These are phyloP conservation scores for Volutella citrinella DNA, from an alignment of 2,329 filamentous ascomycete species.

Conservation along the genomic window DNA sequence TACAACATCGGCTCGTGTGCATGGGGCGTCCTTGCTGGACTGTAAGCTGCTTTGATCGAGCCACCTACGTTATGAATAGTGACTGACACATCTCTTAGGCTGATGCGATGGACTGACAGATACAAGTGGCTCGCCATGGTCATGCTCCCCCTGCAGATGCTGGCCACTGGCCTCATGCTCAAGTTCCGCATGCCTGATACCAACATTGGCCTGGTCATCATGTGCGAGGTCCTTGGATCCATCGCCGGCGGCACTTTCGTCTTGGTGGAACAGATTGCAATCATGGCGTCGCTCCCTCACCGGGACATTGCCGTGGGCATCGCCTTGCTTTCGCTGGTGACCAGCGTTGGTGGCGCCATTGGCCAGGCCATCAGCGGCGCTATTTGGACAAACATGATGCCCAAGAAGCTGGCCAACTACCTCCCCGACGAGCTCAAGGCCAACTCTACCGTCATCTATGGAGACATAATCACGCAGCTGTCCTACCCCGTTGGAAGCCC, in stretches of 20 bases:
- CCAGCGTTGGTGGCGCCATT: slow-evolving; percentile 53
- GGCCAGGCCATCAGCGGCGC: slow-evolving; percentile 40
- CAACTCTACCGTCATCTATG: slow-evolving; percentile 15
- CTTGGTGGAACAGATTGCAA: slow-evolving; percentile 30
- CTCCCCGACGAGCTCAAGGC: slow-evolving; percentile 15
- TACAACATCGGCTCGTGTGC: slow-evolving; percentile 9
- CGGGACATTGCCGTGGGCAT: slow-evolving; percentile 51
- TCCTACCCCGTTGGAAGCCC: slow-evolving; percentile 17
- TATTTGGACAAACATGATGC: slow-evolving; percentile 29
- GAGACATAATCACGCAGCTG: slow-evolving; percentile 17
- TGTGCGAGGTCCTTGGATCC: slow-evolving; percentile 27
- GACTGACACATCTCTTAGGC: slow-evolving; percentile 20
- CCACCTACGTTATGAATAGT: slow-evolving; percentile 15
- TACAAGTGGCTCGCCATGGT: slow-evolving; percentile 29
- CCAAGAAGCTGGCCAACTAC: slow-evolving; percentile 15
- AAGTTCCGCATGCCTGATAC: slow-evolving; percentile 47
- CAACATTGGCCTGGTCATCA: slow-evolving; percentile 34
- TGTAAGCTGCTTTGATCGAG: slow-evolving; percentile 7
- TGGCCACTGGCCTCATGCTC: slow-evolving; percentile 52
- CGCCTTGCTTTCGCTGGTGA: slow-evolving; percentile 53
- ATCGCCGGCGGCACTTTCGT: slow-evolving; percentile 31
- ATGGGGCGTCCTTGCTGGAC: slow-evolving; percentile 7
- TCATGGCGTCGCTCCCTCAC: slow-evolving; percentile 27
- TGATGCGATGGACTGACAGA: slow-evolving; percentile 29
- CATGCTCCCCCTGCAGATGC: slow-evolving; percentile 33